Evolutionary conservation across 768 basidiomycete species (phyloP).

Genomic region (Rhodosporidiobolus odoratus): DNA sequence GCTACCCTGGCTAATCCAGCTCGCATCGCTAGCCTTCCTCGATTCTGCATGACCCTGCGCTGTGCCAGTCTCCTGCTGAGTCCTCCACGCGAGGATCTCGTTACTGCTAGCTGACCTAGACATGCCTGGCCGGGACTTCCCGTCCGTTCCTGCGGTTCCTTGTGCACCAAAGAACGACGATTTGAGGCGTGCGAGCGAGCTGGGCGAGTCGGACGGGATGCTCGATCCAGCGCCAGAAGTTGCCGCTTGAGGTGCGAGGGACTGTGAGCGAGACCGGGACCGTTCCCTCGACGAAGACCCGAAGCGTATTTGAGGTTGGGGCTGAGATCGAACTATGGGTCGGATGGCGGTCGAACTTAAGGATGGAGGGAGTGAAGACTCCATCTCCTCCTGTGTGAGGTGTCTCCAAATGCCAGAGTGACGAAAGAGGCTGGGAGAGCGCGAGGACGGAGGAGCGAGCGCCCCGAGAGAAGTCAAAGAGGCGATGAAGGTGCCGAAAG

Average conservation of each 20-base stretch:
- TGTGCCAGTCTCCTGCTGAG: background rate
- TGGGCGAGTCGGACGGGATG: background rate
- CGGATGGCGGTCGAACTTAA: background rate
- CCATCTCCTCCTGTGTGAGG: no score
- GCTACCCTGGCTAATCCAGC: background rate
- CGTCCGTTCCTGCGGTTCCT: background rate
- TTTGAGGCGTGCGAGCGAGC: no score
- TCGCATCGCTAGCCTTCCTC: slow-evolving; percentile 1
- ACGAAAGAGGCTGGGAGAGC: no score
- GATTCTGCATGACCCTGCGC: background rate
- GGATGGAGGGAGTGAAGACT: background rate
- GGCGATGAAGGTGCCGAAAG: no score
- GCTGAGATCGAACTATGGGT: background rate
- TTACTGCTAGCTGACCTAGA: background rate
- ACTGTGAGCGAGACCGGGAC: no score
- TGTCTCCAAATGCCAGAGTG: no score
- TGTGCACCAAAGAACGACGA: background rate
- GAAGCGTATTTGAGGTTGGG: background rate
- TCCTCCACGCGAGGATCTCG: background rate
- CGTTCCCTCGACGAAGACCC: background rate
- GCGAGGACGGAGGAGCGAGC: no score
- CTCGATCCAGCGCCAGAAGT: no score
- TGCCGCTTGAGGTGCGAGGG: no score
- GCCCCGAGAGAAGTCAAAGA: no score
- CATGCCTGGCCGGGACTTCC: no score